Conservation (phyloP, 768 basidiomycete genomes). For the Pholiota microspora region DNA sequence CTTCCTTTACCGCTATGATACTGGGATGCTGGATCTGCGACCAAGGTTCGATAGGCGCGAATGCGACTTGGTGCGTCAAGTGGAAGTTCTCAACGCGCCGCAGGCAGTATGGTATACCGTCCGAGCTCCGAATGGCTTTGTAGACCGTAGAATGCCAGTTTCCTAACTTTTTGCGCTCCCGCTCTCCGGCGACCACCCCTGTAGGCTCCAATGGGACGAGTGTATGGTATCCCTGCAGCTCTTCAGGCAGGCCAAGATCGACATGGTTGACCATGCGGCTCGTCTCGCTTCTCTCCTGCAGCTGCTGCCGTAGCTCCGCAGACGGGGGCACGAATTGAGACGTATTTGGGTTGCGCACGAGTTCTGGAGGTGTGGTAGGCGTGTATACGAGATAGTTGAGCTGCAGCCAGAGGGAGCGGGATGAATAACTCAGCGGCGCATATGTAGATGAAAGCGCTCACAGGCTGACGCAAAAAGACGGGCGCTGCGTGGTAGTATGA, state of each 20-base stretch:
- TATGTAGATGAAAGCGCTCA: slow-evolving; percentile 25
- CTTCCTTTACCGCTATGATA: slow-evolving; percentile 82
- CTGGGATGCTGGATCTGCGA: slow-evolving; percentile 80
- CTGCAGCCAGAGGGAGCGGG: slow-evolving; percentile 38
- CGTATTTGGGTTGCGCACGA: slow-evolving; percentile 41
- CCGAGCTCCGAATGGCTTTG: slow-evolving; percentile 71
- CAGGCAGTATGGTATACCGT: slow-evolving; percentile 77
- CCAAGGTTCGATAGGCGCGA: slow-evolving; percentile 84
- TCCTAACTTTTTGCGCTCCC: slow-evolving; percentile 74
- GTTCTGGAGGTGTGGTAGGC: slow-evolving; percentile 54
- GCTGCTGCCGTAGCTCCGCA: slow-evolving; percentile 37
- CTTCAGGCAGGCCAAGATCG: slow-evolving; percentile 71
- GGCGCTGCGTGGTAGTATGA: slow-evolving; percentile 43
- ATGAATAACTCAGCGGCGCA: neutral
- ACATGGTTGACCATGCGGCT: slow-evolving; percentile 47
- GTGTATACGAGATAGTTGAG: slow-evolving; percentile 94
- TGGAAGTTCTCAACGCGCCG: slow-evolving; percentile 90
- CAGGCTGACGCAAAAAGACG: slow-evolving; percentile 67
- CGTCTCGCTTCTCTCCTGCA: slow-evolving; percentile 63
- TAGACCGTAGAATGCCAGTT: slow-evolving; percentile 86
- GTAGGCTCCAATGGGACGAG: slow-evolving; percentile 74
- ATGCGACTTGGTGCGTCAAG: slow-evolving; percentile 77
- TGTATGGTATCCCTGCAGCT: slow-evolving; percentile 88
- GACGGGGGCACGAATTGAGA: slow-evolving; percentile 71
- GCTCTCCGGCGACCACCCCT: slow-evolving; percentile 39